These are phyloP conservation scores for Garcia nutans DNA, from an alignment of 345 rosid genomes.

Conservation along the genomic window DNA sequence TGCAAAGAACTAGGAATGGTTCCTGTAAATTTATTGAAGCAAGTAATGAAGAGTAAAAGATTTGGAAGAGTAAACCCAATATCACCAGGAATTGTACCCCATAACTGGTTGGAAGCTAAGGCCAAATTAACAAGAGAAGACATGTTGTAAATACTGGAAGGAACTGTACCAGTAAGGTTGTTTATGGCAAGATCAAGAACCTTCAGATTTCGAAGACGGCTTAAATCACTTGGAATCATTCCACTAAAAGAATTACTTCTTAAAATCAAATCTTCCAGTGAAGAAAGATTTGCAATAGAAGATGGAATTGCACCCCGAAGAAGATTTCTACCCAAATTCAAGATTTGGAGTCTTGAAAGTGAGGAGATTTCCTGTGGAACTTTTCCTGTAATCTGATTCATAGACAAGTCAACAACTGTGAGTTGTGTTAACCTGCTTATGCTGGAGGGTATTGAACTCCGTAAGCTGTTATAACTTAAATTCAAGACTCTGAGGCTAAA, in stretches of 20 bases:
- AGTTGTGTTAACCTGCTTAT: constrained; percentile 38
- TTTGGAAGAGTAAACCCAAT: constrained; percentile 38
- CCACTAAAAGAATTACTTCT: constrained; percentile 49
- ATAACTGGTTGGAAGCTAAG: constrained; percentile 42
- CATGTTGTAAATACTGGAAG: constrained; percentile 44
- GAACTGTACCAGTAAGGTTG: constrained; percentile 33
- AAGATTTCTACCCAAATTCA: constrained; percentile 46
- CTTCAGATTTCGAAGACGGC: constrained; percentile 34
- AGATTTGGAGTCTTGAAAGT: constrained; percentile 26
- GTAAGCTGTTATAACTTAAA: constrained; percentile 40
- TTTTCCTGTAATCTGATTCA: constrained; percentile 12
- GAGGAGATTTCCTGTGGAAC: constrained; percentile 30
- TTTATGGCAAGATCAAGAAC: constrained; percentile 44
- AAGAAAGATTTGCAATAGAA: constrained; percentile 43
- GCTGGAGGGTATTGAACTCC: constrained; percentile 36
- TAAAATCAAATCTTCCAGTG: constrained; percentile 35
- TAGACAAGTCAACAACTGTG: constrained; percentile 8
- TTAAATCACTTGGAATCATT: constrained; percentile 34
- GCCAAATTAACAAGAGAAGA: constrained; percentile 40
- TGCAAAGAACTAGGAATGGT: constrained; percentile 43
- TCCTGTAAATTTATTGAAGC: constrained; percentile 45
- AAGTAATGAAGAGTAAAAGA: constrained; percentile 36
- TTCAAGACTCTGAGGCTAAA: constrained; percentile 40
- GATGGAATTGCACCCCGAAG: constrained; percentile 42
- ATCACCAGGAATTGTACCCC: constrained; percentile 27